Evolutionary conservation across 1,284 basidiomycete species (phyloP).

Genomic region (Ustilago tritici): DNA sequence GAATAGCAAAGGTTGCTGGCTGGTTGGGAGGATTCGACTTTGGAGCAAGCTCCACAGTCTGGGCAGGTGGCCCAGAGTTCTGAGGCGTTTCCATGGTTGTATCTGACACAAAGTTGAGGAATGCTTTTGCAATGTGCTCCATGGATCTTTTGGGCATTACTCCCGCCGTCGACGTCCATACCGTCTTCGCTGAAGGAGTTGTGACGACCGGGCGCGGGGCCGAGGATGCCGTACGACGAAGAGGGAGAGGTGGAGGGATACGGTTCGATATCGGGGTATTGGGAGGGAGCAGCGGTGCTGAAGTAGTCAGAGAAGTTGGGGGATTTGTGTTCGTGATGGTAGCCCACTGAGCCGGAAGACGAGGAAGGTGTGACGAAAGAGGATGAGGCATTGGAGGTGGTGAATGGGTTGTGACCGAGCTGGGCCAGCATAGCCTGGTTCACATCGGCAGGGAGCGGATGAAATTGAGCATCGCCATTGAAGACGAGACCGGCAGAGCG

Average conservation of each 20-base stretch:
- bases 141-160: conserved; percentile 20
- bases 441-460: conserved; percentile 52
- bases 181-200: conserved; percentile 12
- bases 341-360: conserved; percentile 21
- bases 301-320: conserved; percentile 42
- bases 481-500: conserved; percentile 32
- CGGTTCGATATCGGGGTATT: conserved; percentile 36
- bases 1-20: conserved; percentile 39
- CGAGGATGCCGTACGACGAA: conserved; percentile 39
- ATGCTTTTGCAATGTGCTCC: conserved; percentile 61
- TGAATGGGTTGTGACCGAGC: conserved; percentile 38
- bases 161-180: conserved; percentile 44
- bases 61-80: conserved; percentile 62
- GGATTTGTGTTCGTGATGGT: conserved; percentile 31
- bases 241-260: conserved; percentile 35
- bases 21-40: conserved; percentile 36
- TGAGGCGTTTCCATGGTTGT: conserved; percentile 46
- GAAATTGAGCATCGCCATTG: conserved; percentile 50
- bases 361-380: conserved; percentile 31
- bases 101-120: conserved; percentile 58
- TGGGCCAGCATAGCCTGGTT: conserved; percentile 52
- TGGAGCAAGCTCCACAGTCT: conserved; percentile 48
- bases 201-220: conserved; percentile 27
- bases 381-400: background rate
- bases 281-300: conserved; percentile 8